Conservation (phyloP, 2,329 filamentous ascomycete genomes). For the Penicillium psychrosexuale region DNA sequence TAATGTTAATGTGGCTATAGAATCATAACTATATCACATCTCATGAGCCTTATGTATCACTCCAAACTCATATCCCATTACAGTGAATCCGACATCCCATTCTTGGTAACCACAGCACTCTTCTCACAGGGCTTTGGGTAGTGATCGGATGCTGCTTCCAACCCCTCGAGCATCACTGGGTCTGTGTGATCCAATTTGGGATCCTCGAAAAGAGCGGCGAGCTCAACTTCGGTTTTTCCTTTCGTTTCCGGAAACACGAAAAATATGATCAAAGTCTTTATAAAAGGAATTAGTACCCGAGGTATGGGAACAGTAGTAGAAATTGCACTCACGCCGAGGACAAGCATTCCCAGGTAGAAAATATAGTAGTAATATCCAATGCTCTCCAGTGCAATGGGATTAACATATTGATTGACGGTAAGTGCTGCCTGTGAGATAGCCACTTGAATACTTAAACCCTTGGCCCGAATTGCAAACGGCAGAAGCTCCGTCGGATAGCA, state of each 20-base stretch:
- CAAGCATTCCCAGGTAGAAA: conserved; percentile 25
- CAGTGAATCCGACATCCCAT: too few species aligned
- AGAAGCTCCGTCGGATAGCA: conserved; percentile 48
- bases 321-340: neutral
- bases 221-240: neutral
- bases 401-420: conserved; percentile 33
- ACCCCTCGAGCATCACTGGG: neutral
- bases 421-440: conserved; percentile 29
- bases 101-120: too few species aligned
- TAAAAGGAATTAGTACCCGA: neutral
- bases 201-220: neutral
- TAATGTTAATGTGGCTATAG: too few species aligned
- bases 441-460: conserved; percentile 42
- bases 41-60: too few species aligned
- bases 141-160: neutral
- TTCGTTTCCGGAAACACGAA: neutral
- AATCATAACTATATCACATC: too few species aligned
- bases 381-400: conserved; percentile 30
- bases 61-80: too few species aligned
- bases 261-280: neutral
- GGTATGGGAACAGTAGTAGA: neutral
- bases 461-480: conserved; percentile 49
- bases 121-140: too few species aligned
- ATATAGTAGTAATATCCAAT: conserved; percentile 40
- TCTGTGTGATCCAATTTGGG: neutral